Evolutionary conservation across 78 protist genomes (phyloP), one percentile per base, ranked within the genome.

Genomic region (Dictyostelium intermedium): DNA sequence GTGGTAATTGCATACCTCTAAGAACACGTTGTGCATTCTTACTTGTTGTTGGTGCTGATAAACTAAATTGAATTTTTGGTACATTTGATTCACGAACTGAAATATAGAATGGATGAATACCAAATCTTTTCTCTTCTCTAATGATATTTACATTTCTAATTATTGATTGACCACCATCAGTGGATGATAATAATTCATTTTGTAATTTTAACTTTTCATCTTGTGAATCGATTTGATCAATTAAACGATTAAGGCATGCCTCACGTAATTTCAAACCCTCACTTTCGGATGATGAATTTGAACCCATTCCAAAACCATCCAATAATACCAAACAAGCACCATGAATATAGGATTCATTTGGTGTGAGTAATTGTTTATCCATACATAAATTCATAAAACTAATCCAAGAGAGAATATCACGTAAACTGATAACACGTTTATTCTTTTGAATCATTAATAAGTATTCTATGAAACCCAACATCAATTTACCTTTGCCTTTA

Each of bases 381-480:
- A 47, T 60, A 10, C 50, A 79, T 1, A 85, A 72, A 66, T 95
- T 80, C 95, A 98, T 78, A 70, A 98, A 98, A 20, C 85, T 41
- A 8, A 77, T 97, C 99, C 99, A 98, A 16, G 98, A 76, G 14
- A 99, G 70, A 30, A 97, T 74, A 79, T 98, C 99, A 0, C 99
- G 97, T 4, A 99, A 72, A 7, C 82, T 80, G 1, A 91, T 92
- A 3, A 91, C 73, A 43, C 92, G 82, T 43, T 92, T 61, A 45
- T 94, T 94, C 84, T 82, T 80, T 76, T 95, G 97, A 35, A 83
- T 78, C 5, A 30, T 18, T 4, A 35, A 16, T 3, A 89, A 72
- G 87, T 97, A 84, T 7, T 85, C 72, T 30, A 91, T 25, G 41
- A 97, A 97, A 45, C 56, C 73, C 0, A 97, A 50, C 82, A 97